Percentiles rank a stretch among this genome's conserved stretches.
Evolutionary conservation across 2,329 filamentous ascomycete genomes (phyloP).

Genomic region (Xylaria sp.): DNA sequence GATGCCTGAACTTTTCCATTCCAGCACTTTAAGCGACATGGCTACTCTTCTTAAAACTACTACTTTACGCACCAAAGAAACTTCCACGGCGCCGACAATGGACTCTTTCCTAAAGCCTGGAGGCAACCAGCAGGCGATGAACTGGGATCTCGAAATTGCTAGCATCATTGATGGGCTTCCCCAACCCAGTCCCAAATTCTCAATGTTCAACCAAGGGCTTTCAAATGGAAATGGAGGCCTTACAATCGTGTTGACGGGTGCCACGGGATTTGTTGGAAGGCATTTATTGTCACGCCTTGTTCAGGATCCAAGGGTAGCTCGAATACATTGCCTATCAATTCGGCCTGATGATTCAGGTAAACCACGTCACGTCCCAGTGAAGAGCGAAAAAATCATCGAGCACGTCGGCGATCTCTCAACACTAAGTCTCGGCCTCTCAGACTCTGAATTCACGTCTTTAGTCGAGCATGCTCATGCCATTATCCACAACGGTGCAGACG

Average conservation of each 20-base stretch:
- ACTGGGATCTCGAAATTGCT: constrained; percentile 19
- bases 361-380: not conserved
- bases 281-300: constrained; percentile 19
- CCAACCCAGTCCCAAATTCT: not conserved
- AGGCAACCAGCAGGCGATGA: not conserved
- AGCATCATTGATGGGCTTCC: constrained; percentile 5
- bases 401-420: constrained; percentile 17
- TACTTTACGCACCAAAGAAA: not conserved
- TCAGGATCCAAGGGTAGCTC: not conserved
- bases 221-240: not conserved
- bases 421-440: constrained; percentile 6
- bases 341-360: not conserved
- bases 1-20: constrained; percentile 51
- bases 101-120: not conserved
- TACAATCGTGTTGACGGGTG: constrained; percentile 24
- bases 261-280: constrained; percentile 28
- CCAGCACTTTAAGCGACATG: constrained; percentile 55
- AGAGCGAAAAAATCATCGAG: constrained; percentile 14
- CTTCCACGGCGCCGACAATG: not conserved
- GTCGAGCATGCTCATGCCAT: constrained; percentile 54
- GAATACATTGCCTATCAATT: constrained; percentile 15
- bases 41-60: constrained; percentile 41
- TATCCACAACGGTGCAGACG: constrained; percentile 64
- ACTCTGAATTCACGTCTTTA: not conserved
- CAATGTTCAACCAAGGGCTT: not conserved